Conservation (phyloP, 2,329 filamentous ascomycete genomes). For the Acrocalymma vagum region DNA sequence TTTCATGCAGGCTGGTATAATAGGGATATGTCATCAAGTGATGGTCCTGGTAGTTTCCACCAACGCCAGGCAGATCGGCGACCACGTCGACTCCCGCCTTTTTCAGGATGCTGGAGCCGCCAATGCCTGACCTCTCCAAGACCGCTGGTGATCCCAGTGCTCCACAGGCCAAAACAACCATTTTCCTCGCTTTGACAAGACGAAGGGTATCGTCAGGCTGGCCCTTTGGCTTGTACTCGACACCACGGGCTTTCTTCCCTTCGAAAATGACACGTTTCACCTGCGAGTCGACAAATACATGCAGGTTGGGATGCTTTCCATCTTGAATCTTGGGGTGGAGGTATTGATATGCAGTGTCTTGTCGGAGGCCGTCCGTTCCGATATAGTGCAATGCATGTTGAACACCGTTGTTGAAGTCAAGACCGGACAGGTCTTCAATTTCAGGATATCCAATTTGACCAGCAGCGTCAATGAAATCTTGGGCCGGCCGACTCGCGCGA, state of each 20-base stretch:
- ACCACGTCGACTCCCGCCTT: slow-evolving; percentile 62
- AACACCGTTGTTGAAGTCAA: slow-evolving; percentile 54
- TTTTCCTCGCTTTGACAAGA: slow-evolving; percentile 61
- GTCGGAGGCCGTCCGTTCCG: slow-evolving; percentile 61
- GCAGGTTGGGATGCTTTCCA: slow-evolving; percentile 64
- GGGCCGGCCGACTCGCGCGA: slow-evolving; percentile 49
- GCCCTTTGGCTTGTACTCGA: slow-evolving; percentile 65
- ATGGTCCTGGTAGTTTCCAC: slow-evolving; percentile 71
- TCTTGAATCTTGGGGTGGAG: slow-evolving; percentile 61
- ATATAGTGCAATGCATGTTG: slow-evolving; percentile 61
- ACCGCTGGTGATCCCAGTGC: slow-evolving; percentile 63
- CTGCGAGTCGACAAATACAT: slow-evolving; percentile 65
- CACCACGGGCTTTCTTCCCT: slow-evolving; percentile 63
- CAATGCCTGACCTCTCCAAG: slow-evolving; percentile 70
- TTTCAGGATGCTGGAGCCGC: slow-evolving; percentile 58
- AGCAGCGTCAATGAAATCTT: slow-evolving; percentile 61
- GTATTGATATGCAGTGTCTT: slow-evolving; percentile 66
- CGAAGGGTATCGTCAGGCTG: slow-evolving; percentile 42
- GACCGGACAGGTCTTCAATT: slow-evolving; percentile 62
- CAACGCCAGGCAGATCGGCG: slow-evolving; percentile 68
- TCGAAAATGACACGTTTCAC: slow-evolving; percentile 66
- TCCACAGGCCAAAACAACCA: slow-evolving; percentile 62
- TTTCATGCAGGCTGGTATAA: slow-evolving; percentile 53
- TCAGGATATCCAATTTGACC: slow-evolving; percentile 60
- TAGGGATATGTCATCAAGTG: slow-evolving; percentile 64